Base-by-base conservation (phyloP, 2,329 filamentous ascomycete species). In the Dactylellina cionopaga region DNA sequence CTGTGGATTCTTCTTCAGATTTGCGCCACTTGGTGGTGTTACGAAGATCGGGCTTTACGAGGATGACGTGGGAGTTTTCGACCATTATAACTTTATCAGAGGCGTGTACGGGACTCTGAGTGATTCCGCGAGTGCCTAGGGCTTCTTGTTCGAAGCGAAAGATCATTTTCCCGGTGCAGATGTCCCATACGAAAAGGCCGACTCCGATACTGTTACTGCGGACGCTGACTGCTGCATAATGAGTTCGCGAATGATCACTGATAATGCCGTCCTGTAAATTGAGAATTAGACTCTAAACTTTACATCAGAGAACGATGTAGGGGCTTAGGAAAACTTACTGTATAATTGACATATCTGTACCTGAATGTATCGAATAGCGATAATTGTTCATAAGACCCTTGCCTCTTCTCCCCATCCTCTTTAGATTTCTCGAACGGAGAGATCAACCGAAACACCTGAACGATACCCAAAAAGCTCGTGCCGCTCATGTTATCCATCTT, bases 281-380 rank as follows among this genome's bases (percentile, higher is more conserved):
- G 11, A 46, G 7, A 6, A n/a, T 58, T 58, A 33, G 39, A 7
- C 6, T 3, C 31, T n/a, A 31, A 27, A 29, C 29, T 29, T 11
- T 17, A 51, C 7, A 2, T 25, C 13, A 27, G 33, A 55, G n/a
- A 15, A 11, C n/a, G 22, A 54, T 19, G 54, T 37, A 7, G 43
- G 2, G 15, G 10, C n/a, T n/a, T n/a, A n/a, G n/a, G 24, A 10
- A 2, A n/a, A 49, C 60, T 22, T 66, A 65, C 69, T n/a, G 62
- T 65, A 37, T 73, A 73, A n/a, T 73, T 66, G 19, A 73, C 69
- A 29, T 65, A 65, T 62, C 69, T 39, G 39, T 64, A 73, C 29
- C 56, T 65, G 25, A 73, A 73, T 1, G 69, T 73, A 9, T 63
- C 51, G 37, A 73, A 73, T n/a, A 65, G 10, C 2, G 69, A 73